Percentiles rank a stretch among this genome's conserved stretches.
phyloP scores from a whole-genome alignment of 2,329 filamentous ascomycete genomes.

The Phaeoacremonium minimum region DNA sequence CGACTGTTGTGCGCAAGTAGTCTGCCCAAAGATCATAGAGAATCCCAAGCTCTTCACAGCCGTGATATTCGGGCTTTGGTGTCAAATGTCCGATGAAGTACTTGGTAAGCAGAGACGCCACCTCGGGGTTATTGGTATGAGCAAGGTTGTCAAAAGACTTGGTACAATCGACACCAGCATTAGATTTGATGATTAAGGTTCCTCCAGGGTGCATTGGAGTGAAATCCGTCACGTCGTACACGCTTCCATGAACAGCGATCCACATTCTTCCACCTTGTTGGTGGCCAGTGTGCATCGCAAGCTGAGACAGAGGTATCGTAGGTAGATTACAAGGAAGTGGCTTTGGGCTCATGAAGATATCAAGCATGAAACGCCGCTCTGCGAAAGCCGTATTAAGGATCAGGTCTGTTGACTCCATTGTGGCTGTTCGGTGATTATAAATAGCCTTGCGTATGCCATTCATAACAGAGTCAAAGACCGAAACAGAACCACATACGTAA shows the following conservation, averaged over 20 bases:
- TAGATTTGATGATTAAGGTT: conserved; percentile 48
- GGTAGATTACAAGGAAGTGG: conserved; percentile 45
- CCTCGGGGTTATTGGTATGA: conserved; percentile 51
- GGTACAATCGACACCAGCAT: conserved; percentile 49
- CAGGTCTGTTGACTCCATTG: conserved; percentile 44
- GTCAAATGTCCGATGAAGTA: conserved; percentile 50
- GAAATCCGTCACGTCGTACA: conserved; percentile 51
- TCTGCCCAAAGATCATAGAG: conserved; percentile 46
- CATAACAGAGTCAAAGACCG: conserved; percentile 50
- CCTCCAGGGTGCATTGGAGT: conserved; percentile 49
- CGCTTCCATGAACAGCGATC: conserved; percentile 48
- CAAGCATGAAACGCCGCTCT: conserved; percentile 51
- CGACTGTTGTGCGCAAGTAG: conserved; percentile 43
- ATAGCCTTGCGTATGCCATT: conserved; percentile 50
- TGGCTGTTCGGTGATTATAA: conserved; percentile 46
- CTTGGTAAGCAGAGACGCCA: conserved; percentile 45
- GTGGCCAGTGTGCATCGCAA: conserved; percentile 47
- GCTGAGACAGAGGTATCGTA: conserved; percentile 42
- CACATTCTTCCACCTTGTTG: conserved; percentile 39
- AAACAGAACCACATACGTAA: conserved; percentile 44
- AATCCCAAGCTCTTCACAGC: conserved; percentile 32
- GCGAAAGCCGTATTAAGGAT: conserved; percentile 49
- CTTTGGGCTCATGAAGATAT: conserved; percentile 53
- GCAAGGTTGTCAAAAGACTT: conserved; percentile 49
- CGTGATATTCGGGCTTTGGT: conserved; percentile 43